phyloP scores from a whole-genome alignment of 352 stramenopile species.

The Phytophthora macrochlamydospora region DNA sequence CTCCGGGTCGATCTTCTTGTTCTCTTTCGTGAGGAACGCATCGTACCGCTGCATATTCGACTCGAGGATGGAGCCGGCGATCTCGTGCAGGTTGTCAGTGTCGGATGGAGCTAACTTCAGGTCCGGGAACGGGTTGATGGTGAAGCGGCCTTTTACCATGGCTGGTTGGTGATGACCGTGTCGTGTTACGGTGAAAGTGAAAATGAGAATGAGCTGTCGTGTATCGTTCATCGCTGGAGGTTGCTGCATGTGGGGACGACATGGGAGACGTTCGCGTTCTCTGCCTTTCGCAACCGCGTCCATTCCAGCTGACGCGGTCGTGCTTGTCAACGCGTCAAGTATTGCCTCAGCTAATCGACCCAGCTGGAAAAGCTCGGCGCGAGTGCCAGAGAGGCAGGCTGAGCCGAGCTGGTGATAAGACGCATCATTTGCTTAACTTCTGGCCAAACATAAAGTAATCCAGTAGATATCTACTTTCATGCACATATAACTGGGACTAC shows the following conservation, averaged over 20 bases:
- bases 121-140: slow-evolving; percentile 36
- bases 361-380: neutral
- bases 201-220: slow-evolving; percentile 11
- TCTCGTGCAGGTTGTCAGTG: slow-evolving; percentile 28
- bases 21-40: slow-evolving; percentile 36
- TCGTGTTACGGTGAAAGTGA: slow-evolving; percentile 18
- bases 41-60: slow-evolving; percentile 29
- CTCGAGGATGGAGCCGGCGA: slow-evolving; percentile 30
- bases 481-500: neutral
- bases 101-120: slow-evolving; percentile 24
- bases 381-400: neutral
- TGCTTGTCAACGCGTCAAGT: too few species aligned
- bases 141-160: slow-evolving; percentile 38
- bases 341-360: neutral
- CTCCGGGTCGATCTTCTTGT: slow-evolving; percentile 32
- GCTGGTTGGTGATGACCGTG: neutral
- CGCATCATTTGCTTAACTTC: slow-evolving; percentile 13
- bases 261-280: neutral
- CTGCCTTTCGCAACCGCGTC: too few species aligned
- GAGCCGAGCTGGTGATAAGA: slow-evolving; percentile 7
- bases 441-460: slow-evolving; percentile 1
- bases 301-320: too few species aligned
- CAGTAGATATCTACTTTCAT: neutral
- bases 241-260: neutral
- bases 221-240: neutral